Conservation (phyloP, 176 grass and related monocot genomes). For the Leersia perrieri region DNA sequence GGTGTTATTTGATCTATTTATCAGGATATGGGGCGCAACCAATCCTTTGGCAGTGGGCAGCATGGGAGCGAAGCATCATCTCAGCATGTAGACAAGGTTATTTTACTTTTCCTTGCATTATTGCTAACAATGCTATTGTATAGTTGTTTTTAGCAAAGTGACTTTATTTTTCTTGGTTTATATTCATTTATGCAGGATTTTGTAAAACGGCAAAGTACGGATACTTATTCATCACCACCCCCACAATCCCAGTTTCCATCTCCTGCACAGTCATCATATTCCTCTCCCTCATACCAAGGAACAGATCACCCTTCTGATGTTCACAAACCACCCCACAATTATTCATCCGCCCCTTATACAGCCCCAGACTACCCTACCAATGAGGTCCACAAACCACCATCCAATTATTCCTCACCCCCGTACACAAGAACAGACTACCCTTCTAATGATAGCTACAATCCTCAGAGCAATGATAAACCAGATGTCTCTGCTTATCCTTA, state of each 20-base stretch:
- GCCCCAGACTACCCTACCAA: conserved; percentile 50
- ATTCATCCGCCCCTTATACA: conserved; percentile 44
- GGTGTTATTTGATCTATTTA: not conserved
- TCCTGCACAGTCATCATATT: conserved; percentile 43
- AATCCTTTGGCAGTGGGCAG: conserved; percentile 46
- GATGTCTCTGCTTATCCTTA: conserved; percentile 62
- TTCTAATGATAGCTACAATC: conserved; percentile 52
- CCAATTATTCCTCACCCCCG: conserved; percentile 53
- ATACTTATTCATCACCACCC: conserved; percentile 26
- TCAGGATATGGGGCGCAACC: conserved; percentile 61
- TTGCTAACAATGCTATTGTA: not conserved
- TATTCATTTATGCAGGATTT: conserved; percentile 47
- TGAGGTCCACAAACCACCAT: conserved; percentile 57
- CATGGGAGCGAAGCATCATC: conserved; percentile 38
- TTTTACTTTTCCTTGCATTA: conserved; percentile 17
- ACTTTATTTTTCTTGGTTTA: conserved; percentile 14
- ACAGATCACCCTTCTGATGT: conserved; percentile 49
- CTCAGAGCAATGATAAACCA: conserved; percentile 28
- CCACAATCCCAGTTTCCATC: conserved; percentile 36
- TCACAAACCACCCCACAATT: conserved; percentile 34
- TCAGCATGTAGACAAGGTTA: conserved; percentile 59
- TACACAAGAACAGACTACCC: conserved; percentile 53
- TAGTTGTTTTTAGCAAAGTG: not conserved
- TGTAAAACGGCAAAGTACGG: too few species aligned
- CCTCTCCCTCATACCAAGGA: conserved; percentile 49